Base-by-base conservation (phyloP, 805 yeast genomes). In the Teunomyces pallodes region DNA sequence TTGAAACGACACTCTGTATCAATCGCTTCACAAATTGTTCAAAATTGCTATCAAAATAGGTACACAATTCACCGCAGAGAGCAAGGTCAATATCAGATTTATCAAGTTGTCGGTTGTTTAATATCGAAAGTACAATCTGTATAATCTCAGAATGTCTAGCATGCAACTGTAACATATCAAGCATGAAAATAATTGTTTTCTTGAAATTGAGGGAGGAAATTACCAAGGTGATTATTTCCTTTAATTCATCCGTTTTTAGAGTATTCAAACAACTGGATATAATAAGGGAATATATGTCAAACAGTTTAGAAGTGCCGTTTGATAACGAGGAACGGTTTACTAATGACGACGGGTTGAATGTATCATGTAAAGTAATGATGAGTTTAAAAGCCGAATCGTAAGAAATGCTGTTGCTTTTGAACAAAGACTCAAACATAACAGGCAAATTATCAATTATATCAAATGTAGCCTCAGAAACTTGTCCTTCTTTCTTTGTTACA, bases 371-470 rank as follows among this genome's bases (percentile, higher is more conserved):
- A 30, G 54, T 58, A n/a, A 61, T 52, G 3, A 69, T 39, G 5
- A 68, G 47, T 36, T 59, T 61, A 45, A 59, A 55, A 1, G 63
- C 48, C n/a, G 45, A 42, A 3, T 60, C 64, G 45, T 52, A 62
- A 0, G 65, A 42, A 7, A 59, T 32, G 0, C 44, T 29, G 36
- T 52, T 54, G 35, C 33, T 41, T 13, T 49, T 48, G 38, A 67
- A 61, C 33, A 69, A 53, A 6, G 48, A 45, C 9, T 56, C 58
- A 33, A 69, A 52, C 6, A 62, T 53, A 26, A 43, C 44, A 0
- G 72, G 71, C 20, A 70, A 38, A 42, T 55, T 67, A 13, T 69
- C 72, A 16, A 69, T 59, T 16, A 70, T 58, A 39, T 67, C 72
- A 39, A 47, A 56, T 0, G 72, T 69, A 5, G 60, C 46, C n/a